Conservation (phyloP, 257 asterid genomes). For the Schizonepeta tenuifolia region DNA sequence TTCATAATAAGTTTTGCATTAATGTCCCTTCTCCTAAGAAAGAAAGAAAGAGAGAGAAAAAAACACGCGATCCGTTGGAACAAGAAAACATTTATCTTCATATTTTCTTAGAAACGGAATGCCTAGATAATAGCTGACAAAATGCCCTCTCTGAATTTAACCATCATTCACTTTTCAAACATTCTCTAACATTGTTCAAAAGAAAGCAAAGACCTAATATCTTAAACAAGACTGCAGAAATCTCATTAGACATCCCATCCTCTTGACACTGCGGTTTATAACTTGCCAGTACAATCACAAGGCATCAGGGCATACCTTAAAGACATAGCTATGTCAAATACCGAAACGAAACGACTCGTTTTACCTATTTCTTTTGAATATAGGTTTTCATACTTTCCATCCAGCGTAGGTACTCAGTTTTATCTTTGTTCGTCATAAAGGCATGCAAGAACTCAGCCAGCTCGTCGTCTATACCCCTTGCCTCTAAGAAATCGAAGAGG, state of each 20-base stretch:
- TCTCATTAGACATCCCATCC: slow-evolving; percentile 19
- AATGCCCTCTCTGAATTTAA: too few species aligned
- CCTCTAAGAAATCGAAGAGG: slow-evolving; percentile 78
- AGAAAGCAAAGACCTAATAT: not conserved
- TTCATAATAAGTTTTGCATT: too few species aligned
- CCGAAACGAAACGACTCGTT: not conserved
- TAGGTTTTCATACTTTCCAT: slow-evolving; percentile 60
- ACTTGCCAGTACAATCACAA: slow-evolving; percentile 15
- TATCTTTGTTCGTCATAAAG: slow-evolving; percentile 74
- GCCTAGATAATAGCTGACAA: too few species aligned
- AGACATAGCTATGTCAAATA: not conserved
- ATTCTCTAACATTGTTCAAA: not conserved
- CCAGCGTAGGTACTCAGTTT: slow-evolving; percentile 78
- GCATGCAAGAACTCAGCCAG: slow-evolving; percentile 73
- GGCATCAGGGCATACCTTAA: not conserved
- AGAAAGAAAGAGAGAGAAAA: too few species aligned
- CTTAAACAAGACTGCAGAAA: slow-evolving; percentile 23
- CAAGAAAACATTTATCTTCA: too few species aligned
- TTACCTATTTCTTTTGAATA: slow-evolving; percentile 54
- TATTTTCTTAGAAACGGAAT: too few species aligned
- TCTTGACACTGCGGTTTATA: not conserved
- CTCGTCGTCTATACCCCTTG: slow-evolving; percentile 73
- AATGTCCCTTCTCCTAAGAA: too few species aligned
- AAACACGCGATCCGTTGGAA: too few species aligned
- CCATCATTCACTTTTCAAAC: not conserved